Evolutionary conservation across 2,329 filamentous ascomycete genomes (phyloP).

Genomic region (Paecilomyces dactylethromorphus): DNA sequence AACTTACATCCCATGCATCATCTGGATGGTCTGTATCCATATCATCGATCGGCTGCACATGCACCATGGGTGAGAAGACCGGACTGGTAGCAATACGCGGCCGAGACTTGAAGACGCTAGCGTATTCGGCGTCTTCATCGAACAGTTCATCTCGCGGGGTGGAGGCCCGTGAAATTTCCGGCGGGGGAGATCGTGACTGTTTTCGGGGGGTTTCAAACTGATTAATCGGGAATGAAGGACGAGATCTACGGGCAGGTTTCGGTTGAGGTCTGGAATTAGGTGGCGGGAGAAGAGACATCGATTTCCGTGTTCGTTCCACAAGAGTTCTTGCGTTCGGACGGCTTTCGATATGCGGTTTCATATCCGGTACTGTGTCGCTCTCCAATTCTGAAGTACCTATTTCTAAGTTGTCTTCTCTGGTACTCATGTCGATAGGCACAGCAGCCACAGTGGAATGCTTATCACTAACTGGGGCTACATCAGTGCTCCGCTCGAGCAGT

Average conservation of each 20-base stretch:
- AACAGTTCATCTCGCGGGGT: slow-evolving; percentile 65
- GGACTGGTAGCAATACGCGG: slow-evolving; percentile 77
- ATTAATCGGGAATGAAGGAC: slow-evolving; percentile 46
- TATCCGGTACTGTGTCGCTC: slow-evolving; percentile 8
- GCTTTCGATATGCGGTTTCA: slow-evolving; percentile 13
- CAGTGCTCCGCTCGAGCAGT: not conserved
- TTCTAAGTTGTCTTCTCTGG: not conserved
- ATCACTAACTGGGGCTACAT: not conserved
- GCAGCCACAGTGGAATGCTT: slow-evolving; percentile 4
- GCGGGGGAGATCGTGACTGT: slow-evolving; percentile 8
- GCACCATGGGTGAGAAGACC: slow-evolving; percentile 36
- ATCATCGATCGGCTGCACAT: slow-evolving; percentile 21
- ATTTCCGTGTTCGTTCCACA: slow-evolving; percentile 72
- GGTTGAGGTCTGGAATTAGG: slow-evolving; percentile 14
- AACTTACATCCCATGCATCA: slow-evolving; percentile 1
- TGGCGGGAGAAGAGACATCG: slow-evolving; percentile 60
- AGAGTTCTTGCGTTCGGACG: slow-evolving; percentile 40
- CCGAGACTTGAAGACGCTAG: slow-evolving; percentile 76
- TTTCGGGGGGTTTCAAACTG: slow-evolving; percentile 49
- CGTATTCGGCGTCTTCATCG: slow-evolving; percentile 64
- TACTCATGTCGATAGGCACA: slow-evolving; percentile 1
- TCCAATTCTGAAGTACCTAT: slow-evolving; percentile 13
- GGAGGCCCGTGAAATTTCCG: slow-evolving; percentile 25
- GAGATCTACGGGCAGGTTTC: slow-evolving; percentile 16
- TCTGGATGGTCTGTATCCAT: slow-evolving; percentile 4